Evolutionary conservation across 169 alveolate species (phyloP).

Genomic region (Cryptosporidium andersoni): DNA sequence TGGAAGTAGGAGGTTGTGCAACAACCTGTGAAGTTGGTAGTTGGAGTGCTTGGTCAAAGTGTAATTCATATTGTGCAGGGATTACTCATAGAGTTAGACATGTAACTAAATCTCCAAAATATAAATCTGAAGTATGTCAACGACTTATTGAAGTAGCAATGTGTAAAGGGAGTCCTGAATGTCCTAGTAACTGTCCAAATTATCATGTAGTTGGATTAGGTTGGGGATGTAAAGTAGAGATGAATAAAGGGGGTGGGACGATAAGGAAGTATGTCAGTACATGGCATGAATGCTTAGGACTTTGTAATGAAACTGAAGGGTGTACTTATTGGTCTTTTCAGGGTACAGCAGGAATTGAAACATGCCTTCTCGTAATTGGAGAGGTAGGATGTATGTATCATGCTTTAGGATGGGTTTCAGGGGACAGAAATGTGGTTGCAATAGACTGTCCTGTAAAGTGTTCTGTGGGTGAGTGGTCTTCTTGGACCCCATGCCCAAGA

Average conservation of each 20-base stretch:
- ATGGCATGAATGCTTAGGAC: conserved; percentile 67
- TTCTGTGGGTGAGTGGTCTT: conserved; percentile 69
- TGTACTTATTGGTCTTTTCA: conserved; percentile 70
- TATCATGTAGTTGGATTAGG: conserved; percentile 69
- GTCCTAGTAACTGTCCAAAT: conserved; percentile 65
- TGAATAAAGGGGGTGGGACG: conserved; percentile 66
- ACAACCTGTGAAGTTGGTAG: conserved; percentile 67
- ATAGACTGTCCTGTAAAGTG: conserved; percentile 66
- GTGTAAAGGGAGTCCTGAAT: conserved; percentile 69
- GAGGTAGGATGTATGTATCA: conserved; percentile 70
- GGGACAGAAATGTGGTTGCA: conserved; percentile 66
- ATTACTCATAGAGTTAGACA: conserved; percentile 72
- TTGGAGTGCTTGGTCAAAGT: conserved; percentile 70
- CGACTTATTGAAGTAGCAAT: conserved; percentile 59
- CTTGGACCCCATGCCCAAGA: conserved; percentile 33
- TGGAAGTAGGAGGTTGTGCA: conserved; percentile 57
- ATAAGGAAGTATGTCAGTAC: conserved; percentile 67
- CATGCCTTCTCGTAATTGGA: conserved; percentile 53
- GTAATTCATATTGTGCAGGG: conserved; percentile 61
- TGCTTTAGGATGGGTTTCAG: conserved; percentile 69
- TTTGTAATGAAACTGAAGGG: conserved; percentile 48
- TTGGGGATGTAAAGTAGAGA: conserved; percentile 70
- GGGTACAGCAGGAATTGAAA: conserved; percentile 66
- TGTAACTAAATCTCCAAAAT: conserved; percentile 64
- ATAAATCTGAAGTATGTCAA: conserved; percentile 57